These are phyloP conservation scores for Ustilago trichophora DNA, from an alignment of 1,284 basidiomycete genomes.

Conservation along the genomic window DNA sequence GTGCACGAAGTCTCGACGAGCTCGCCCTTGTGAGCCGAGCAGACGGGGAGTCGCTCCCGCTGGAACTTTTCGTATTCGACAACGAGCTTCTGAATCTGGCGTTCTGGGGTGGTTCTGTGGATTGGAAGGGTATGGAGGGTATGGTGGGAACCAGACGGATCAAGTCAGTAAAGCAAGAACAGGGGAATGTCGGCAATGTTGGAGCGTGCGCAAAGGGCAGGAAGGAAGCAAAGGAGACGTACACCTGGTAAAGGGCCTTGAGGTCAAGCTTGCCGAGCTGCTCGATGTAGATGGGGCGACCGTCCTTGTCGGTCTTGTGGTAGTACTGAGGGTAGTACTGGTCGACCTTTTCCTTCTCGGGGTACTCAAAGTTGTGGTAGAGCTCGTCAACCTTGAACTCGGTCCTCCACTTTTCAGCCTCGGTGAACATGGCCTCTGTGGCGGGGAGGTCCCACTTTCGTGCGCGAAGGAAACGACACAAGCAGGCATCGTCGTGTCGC, in stretches of 20 bases:
- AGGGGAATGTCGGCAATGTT: too few relatives aligned
- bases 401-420: constrained; percentile 88
- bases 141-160: too few relatives aligned
- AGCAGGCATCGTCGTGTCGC: constrained; percentile 64
- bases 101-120: constrained; percentile 80
- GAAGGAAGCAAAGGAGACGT: constrained; percentile 1
- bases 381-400: constrained; percentile 89
- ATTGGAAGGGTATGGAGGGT: too few relatives aligned
- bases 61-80: constrained; percentile 93
- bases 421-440: constrained; percentile 84
- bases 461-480: constrained; percentile 80
- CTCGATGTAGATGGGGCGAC: constrained; percentile 94
- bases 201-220: background rate
- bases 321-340: constrained; percentile 94
- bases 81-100: constrained; percentile 88
- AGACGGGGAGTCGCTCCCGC: constrained; percentile 76
- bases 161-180: too few relatives aligned
- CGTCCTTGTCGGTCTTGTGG: constrained; percentile 96
- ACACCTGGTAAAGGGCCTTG: constrained; percentile 71
- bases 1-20: constrained; percentile 98
- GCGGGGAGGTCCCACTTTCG: constrained; percentile 87
- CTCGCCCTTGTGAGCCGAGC: constrained; percentile 77
- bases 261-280: constrained; percentile 90
- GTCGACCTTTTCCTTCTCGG: constrained; percentile 83
- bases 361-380: constrained; percentile 84